A percentile compares a stretch with the other conserved stretches of the same genome.
phyloP scores from a whole-genome alignment of 2,329 filamentous ascomycete species.

The Talaromyces sp. region DNA sequence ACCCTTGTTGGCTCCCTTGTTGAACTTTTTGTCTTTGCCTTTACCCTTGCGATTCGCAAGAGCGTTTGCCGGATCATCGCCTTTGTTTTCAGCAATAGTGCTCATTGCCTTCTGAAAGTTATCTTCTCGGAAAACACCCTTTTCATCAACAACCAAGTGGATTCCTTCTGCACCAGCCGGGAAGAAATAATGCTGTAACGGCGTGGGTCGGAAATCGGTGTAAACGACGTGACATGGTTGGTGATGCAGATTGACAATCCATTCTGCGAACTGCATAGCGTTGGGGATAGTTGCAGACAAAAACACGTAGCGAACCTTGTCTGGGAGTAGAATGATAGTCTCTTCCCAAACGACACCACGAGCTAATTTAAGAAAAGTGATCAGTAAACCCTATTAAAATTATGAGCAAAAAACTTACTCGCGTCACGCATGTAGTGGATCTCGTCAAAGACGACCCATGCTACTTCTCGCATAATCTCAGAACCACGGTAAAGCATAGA shows the following conservation, averaged over 20 bases:
- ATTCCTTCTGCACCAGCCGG: constrained; percentile 90
- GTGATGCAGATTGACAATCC: constrained; percentile 96
- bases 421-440: constrained; percentile 98
- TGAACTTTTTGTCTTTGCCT: constrained; percentile 86
- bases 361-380: constrained; percentile 36
- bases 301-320: constrained; percentile 99
- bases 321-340: constrained; percentile 93
- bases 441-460: constrained; percentile 97
- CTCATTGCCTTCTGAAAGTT: constrained; percentile 98
- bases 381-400: constrained; percentile 20
- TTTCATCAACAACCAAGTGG: constrained; percentile 92
- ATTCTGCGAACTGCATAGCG: constrained; percentile 98
- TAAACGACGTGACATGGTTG: constrained; percentile 99
- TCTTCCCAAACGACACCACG: constrained; percentile 99
- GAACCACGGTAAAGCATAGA: constrained; percentile 98
- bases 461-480: constrained; percentile 98
- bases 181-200: constrained; percentile 97
- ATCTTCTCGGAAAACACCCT: constrained; percentile 90
- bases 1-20: constrained; percentile 74
- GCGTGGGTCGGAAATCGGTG: constrained; percentile 95
- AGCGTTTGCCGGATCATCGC: constrained; percentile 74
- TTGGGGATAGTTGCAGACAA: constrained; percentile 97
- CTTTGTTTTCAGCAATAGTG: constrained; percentile 81
- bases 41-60: constrained; percentile 78
- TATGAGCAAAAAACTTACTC: constrained; percentile 32